Conservation (phyloP, 164 flowering plant genomes). For the Vitis rupestris region DNA sequence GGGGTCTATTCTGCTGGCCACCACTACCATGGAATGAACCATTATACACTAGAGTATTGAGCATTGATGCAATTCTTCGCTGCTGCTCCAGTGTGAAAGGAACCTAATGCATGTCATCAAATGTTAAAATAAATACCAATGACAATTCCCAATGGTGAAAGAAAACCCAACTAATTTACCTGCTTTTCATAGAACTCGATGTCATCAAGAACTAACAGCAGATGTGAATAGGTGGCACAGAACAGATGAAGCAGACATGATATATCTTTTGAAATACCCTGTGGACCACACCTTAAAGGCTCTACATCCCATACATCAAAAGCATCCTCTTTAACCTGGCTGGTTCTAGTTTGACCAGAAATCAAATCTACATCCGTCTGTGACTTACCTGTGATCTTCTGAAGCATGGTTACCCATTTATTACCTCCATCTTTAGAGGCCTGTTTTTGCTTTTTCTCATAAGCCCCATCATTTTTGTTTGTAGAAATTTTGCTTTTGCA, state of each 20-base stretch:
- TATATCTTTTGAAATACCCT: slow-evolving; percentile 58
- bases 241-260: slow-evolving; percentile 79
- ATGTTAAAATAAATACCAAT: slow-evolving; percentile 8
- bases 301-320: slow-evolving; percentile 71
- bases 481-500: slow-evolving; percentile 22
- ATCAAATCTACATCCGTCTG: slow-evolving; percentile 30
- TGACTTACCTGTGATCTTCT: slow-evolving; percentile 73
- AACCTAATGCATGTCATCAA: slow-evolving; percentile 45
- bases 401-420: slow-evolving; percentile 71
- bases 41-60: slow-evolving; percentile 90
- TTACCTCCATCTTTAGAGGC: slow-evolving; percentile 50
- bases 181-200: slow-evolving; percentile 95
- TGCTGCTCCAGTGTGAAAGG: slow-evolving; percentile 92
- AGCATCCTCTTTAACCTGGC: slow-evolving; percentile 29
- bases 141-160: neutral
- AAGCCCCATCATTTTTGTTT: slow-evolving; percentile 22
- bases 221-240: slow-evolving; percentile 83
- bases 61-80: slow-evolving; percentile 66
- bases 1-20: slow-evolving; percentile 41
- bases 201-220: slow-evolving; percentile 91
- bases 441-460: slow-evolving; percentile 43
- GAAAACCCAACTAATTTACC: slow-evolving; percentile 40
- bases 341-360: slow-evolving; percentile 13
- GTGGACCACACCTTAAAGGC: slow-evolving; percentile 65
- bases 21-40: slow-evolving; percentile 47